A percentile compares a stretch with the other conserved stretches of the same genome.
Evolutionary conservation across 139 green algal genomes (phyloP).

Genomic region (Nannochloris sp.): DNA sequence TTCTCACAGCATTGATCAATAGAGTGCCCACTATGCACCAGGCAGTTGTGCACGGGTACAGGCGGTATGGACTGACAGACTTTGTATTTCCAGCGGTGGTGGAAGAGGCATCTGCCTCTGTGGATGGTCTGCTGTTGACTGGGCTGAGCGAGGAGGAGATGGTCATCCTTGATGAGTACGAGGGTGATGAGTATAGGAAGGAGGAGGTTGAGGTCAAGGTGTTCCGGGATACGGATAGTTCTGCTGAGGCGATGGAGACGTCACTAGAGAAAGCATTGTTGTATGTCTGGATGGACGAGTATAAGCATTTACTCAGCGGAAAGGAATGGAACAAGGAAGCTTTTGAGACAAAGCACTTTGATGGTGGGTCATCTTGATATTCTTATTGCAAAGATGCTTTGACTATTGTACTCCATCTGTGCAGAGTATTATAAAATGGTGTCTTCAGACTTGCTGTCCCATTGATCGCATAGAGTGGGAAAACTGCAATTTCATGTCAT

Average conservation of each 20-base stretch:
- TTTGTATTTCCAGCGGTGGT: slow-evolving; percentile 57
- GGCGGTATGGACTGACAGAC: slow-evolving; percentile 40
- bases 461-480: not conserved
- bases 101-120: not conserved
- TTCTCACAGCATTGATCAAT: slow-evolving; percentile 43
- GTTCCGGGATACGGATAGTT: not conserved
- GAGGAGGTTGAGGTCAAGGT: slow-evolving; percentile 14
- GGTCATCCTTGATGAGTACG: slow-evolving; percentile 60
- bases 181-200: slow-evolving; percentile 65
- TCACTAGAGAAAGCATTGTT: not conserved
- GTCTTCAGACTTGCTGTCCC: not conserved
- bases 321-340: slow-evolving; percentile 47
- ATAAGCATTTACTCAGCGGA: slow-evolving; percentile 25
- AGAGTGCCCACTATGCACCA: slow-evolving; percentile 27
- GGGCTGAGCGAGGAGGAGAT: slow-evolving; percentile 49
- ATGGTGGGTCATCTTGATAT: slow-evolving; percentile 13
- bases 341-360: slow-evolving; percentile 35
- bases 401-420: no score
- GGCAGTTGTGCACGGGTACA: slow-evolving; percentile 46
- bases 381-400: not conserved
- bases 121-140: slow-evolving; percentile 20
- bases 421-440: no score
- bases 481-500: not conserved
- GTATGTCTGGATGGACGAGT: slow-evolving; percentile 1
- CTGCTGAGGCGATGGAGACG: slow-evolving; percentile 1